phyloP scores from a whole-genome alignment of 371 early-diverging fungal species.

The Rhizomucor pusillus region DNA sequence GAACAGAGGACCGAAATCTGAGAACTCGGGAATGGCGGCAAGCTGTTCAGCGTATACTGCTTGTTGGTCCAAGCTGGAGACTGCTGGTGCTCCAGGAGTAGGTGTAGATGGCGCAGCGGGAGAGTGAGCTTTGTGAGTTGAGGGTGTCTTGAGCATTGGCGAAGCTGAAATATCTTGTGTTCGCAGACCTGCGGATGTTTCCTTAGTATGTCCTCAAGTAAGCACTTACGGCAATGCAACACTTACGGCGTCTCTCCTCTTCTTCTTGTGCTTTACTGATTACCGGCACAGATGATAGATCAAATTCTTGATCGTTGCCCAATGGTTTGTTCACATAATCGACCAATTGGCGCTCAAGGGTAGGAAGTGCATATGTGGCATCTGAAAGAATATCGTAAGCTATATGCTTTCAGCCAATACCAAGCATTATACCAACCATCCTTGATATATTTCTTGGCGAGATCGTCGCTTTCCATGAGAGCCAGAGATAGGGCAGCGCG shows the following conservation, averaged over 20 bases:
- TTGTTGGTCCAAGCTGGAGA: conserved; percentile 60
- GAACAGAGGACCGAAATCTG: conserved; percentile 81
- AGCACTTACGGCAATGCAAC: background rate
- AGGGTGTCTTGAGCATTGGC: conserved; percentile 29
- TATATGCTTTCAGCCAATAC: background rate
- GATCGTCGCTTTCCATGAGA: conserved; percentile 65
- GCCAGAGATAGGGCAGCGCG: conserved; percentile 89
- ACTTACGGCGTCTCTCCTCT: conserved; percentile 53
- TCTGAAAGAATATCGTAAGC: conserved; percentile 33
- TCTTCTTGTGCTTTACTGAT: conserved; percentile 82
- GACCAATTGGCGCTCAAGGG: conserved; percentile 84
- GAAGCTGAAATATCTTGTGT: conserved; percentile 29
- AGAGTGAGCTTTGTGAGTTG: conserved; percentile 17
- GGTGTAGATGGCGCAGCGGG: conserved; percentile 19
- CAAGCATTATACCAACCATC: conserved; percentile 45
- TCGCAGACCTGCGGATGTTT: conserved; percentile 13
- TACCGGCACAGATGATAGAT: conserved; percentile 76
- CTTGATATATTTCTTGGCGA: conserved; percentile 60
- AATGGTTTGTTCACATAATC: conserved; percentile 74
- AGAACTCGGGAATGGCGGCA: conserved; percentile 79
- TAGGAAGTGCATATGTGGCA: conserved; percentile 81
- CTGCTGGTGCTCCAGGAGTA: conserved; percentile 9
- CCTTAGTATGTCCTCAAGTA: no score
- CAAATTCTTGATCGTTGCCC: conserved; percentile 68
- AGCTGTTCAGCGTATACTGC: conserved; percentile 74